Conservation (phyloP, 441 rosid genomes). For the Theobroma grandiflorum region DNA sequence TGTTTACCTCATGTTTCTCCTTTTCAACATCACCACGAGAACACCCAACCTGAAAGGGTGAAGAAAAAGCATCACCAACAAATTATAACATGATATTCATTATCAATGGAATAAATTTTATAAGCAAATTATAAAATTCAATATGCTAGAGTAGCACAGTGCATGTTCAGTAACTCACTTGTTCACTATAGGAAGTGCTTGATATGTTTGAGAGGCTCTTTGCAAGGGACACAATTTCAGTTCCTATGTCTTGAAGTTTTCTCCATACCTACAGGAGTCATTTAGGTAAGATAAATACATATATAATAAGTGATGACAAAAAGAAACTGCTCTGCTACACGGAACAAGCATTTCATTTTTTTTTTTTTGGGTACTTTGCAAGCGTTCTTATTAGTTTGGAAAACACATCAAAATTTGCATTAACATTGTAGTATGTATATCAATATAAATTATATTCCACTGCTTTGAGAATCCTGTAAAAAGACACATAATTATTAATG, state of each 20-base stretch:
- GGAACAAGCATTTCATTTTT: conserved; percentile 6
- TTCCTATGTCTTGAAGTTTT: conserved; percentile 68
- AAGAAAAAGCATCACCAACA: conserved; percentile 11
- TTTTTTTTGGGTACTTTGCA: not conserved
- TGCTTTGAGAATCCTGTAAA: not conserved
- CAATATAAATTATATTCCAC: not conserved
- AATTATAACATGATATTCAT: conserved; percentile 6
- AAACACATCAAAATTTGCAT: not conserved
- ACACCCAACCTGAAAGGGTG: conserved; percentile 40
- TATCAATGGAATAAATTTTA: conserved; percentile 6
- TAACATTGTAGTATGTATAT: not conserved
- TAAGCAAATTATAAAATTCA: not conserved
- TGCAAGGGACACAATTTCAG: conserved; percentile 72
- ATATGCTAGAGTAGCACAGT: conserved; percentile 2
- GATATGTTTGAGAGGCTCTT: conserved; percentile 72
- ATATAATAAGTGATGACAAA: conserved; percentile 3
- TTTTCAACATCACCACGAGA: conserved; percentile 25
- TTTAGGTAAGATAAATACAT: conserved; percentile 25
- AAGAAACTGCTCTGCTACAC: not conserved
- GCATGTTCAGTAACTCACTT: conserved; percentile 51
- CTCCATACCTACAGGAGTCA: conserved; percentile 70
- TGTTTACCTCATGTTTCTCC: conserved; percentile 45
- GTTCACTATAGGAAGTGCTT: conserved; percentile 52
- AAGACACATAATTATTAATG: not conserved
- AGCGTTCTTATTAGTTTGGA: not conserved